Evolutionary conservation across 2,329 filamentous ascomycete species (phyloP), one percentile per base, ranked within the genome.

Genomic region (Aspergillus quadricinctus): DNA sequence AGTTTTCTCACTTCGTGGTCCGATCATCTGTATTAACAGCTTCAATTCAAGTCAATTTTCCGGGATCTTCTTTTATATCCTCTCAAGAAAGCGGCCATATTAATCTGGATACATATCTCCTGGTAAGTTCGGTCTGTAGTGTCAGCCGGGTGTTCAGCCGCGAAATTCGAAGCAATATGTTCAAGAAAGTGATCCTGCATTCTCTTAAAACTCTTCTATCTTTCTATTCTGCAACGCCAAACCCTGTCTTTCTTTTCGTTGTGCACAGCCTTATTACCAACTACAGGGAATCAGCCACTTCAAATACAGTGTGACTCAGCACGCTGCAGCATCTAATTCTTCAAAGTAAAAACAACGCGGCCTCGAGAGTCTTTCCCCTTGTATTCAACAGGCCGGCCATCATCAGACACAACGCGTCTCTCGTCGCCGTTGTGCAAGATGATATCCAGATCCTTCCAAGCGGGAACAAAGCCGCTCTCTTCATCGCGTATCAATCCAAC

Each of bases 391-490:
- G 61, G 57, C 58, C 66, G 62, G 2, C 72, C 74, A 50, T 60
- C 61, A 57, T 60, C 65, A 19, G 60, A 77, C 57, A 61, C 58
- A 48, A 80, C 70, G n/a, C 67, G 61, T 41, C 81, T 72, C 45
- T 64, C 57, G 65, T 85, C 82, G 0, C 80, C 80, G 23, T 75
- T 64, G 2, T 81, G 82, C 57, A 85, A 60, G 50, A 84, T 74
- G 40, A 84, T 66, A 50, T 75, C 73, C 14, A 85, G 48, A 1
- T 78, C 74, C 21, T 72, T 76, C 79, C 82, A 85, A 1, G 74
- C 70, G 9, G 81, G 79, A 29, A 72, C 58, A 60, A 81, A 83
- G 0, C 69, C 74, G 31, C 71, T 70, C 10, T 69, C 66, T 7
- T 75, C 59, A 25, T 74, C 69, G n/a, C 71, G 68, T 21, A 64